Evolutionary conservation across 148 eudicot genomes (phyloP), one percentile per base, ranked within the genome.

Genomic region (Rhododendron henanense): DNA sequence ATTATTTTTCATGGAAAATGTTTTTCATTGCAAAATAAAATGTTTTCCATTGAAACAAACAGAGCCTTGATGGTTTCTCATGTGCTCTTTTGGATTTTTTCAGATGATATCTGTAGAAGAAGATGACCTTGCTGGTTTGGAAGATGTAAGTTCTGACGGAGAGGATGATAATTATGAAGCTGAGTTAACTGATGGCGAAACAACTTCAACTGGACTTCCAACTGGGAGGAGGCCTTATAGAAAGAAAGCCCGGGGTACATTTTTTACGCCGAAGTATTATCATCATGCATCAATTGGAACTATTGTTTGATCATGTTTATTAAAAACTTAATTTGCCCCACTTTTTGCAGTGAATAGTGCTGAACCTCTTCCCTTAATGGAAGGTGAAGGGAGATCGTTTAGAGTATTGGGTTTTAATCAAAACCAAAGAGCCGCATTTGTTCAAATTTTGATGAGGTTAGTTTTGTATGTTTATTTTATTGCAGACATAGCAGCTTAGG

Each of bases 151-250:
- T 87, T 93, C 98, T 86, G 99, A 97, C 67, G 98, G 94, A 84
- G 98, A 95, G 90, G 99, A 97, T 85, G 98, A 97, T 84, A 97
- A 93, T 87, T 97, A 97, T 89, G 99, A 97, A 89, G 98, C 90
- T 87, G 99, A 95, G 65, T 88, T 91, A 79, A 90, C 92, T 44
- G 99, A 97, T 85, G 92, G 93, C 78, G 99, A 97, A 87, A 87
- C 91, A 83, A 88, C 84, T 85, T 71, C 92, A 81, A 50, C 91
- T 84, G 99, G 93, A 89, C 85, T 90, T 80, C 87, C 93, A 53
- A 69, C 92, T 80, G 94, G 89, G 50, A 90, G 93, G 87, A 91
- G 88, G 89, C 93, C 98, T 79, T 85, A 90, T 92, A 92, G 90
- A 84, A 97, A 97, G 91, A 94, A 89, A 92, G 81, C 92, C 51